Base-by-base conservation (phyloP, 2,329 filamentous ascomycete genomes). In the Trichoderma sp. region DNA sequence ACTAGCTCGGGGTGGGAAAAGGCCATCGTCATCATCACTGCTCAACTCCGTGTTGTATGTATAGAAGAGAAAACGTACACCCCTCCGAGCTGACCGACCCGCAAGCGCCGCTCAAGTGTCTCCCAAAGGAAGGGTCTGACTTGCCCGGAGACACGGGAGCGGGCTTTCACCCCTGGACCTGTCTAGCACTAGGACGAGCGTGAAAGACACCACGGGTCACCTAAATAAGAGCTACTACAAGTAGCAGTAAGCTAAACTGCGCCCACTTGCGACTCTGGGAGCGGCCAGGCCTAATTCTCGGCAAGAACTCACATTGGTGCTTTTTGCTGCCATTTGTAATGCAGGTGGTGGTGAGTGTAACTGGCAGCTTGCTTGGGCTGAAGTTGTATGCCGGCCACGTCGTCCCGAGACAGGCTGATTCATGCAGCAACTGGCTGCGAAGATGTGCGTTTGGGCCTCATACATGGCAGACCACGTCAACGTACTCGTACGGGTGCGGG, bases 121-220 rank as follows among this genome's bases (percentile, higher is more conserved):
- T 63, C 31, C 71, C 62, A 67, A 9, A 62, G 31, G 56, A 74
- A 68, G 62, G 29, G 60, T 67, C 69, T 75, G 74, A 56, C 74
- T 60, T 72, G 41, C 16, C 56, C 68, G 68, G 69, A 73, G 62
- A 75, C 60, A 50, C 74, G 74, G 74, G 74, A 74, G 60, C 74
- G 62, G 74, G 69, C 35, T 67, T 56, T 63, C 60, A 60, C 53
- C 69, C 69, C 50, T 41, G 41, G 38, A 65, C 33, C 41, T 71
- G 66, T 71, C 74, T 75, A 12, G 53, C 60, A 73, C 64, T 50
- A 68, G 50, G 64, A 60, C 18, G 38, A 33, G 50, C 33, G 33
- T 53, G 12, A 64, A 38, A 27, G 38, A 18, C 68, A 62, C 68
- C 45, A 64, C 69, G 69, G 59, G 18, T 38, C 27, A 64, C 69